Conservation (phyloP, 495 filamentous ascomycete genomes). For the Bathelium albidoporum region DNA sequence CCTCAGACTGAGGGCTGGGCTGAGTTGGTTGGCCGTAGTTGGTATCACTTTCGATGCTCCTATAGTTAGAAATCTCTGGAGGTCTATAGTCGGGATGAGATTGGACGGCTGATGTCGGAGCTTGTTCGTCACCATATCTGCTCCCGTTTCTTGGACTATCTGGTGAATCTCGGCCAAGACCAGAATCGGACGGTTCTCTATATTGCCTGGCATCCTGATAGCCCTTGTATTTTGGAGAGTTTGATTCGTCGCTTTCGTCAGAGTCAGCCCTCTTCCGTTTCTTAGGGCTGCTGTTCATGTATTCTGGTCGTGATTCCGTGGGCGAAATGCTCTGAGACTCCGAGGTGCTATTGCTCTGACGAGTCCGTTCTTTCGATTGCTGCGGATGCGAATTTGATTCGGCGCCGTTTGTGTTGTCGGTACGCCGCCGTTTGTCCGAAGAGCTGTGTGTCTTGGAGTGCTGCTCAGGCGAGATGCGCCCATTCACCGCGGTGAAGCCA, state of each 20-base stretch:
- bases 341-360: neutral
- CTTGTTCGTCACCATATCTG: neutral
- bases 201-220: neutral
- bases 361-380: neutral
- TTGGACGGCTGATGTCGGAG: neutral
- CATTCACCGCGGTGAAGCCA: conserved; percentile 1
- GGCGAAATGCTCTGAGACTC: conserved; percentile 1
- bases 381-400: neutral
- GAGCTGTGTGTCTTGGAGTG: neutral
- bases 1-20: conserved; percentile 15
- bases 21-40: neutral
- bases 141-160: neutral
- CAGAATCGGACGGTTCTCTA: neutral
- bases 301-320: neutral
- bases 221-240: neutral
- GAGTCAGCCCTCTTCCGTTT: neutral
- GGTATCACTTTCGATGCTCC: neutral
- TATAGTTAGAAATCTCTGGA: neutral
- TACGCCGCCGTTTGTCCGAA: neutral
- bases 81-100: neutral
- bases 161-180: conserved; percentile 3
- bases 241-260: neutral
- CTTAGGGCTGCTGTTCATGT: neutral
- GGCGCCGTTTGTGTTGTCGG: neutral
- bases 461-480: neutral